Evolutionary conservation across 148 eudicot species (phyloP), one percentile per base, ranked within the genome.

Genomic region (Persicaria maculosa): DNA sequence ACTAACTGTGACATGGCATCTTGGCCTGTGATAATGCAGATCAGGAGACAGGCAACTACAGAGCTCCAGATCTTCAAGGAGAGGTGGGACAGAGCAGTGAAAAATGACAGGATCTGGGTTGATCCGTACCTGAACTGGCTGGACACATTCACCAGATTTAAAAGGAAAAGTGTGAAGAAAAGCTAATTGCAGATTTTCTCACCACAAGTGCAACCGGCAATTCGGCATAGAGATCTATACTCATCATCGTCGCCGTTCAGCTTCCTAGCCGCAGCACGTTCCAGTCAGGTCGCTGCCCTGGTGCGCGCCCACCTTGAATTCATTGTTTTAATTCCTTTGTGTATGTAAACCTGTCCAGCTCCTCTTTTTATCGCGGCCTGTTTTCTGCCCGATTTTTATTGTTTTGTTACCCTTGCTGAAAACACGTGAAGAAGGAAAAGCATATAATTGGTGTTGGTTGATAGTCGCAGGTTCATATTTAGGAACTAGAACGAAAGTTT

Each of bases 11-110:
- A 55, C 22, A 5, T 59, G 62, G 31, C 4, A 57, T 57, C 22
- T 59, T 10, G 46, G 70, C 14, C 43, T 74, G 68, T 12, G 61
- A 46, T 44, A 70, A 61, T 72, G 68, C 86, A 89, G 93, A 83
- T 87, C 62, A 77, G 93, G 74, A 85, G 93, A 76, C 88, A 87
- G 75, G 84, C 93, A 5, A 82, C 90, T 22, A 65, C 75, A 4
- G 93, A 89, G 84, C 90, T 89, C 9, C 80, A 75, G 68, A 79
- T 74, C 25, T 89, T 89, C 75, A 82, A 82, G 72, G 77, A 87
- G 54, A 81, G 93, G 0, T 89, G 90, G 93, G 90, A 87, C 77
- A 76, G 82, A 78, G 93, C 93, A 2, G 89, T 84, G 79, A 79
- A 87, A 76, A 82, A 81, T 46, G 93, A 89, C 73, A 79, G 58